Base-by-base conservation (phyloP, 2,329 filamentous ascomycete species). In the Xylaria sp. region DNA sequence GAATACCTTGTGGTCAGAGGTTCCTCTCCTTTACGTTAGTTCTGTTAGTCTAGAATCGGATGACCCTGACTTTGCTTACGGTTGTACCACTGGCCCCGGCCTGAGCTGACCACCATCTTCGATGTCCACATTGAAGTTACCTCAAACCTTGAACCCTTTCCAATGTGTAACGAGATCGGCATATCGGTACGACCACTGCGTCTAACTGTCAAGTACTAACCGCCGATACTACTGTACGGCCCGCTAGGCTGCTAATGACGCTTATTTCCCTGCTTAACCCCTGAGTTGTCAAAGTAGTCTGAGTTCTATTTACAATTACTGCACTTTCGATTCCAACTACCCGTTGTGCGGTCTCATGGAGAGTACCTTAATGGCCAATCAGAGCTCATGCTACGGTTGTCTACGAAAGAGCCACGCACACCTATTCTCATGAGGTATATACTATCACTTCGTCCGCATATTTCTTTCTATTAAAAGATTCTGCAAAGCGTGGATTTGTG, bases 101-200 rank as follows among this genome's bases (percentile, higher is more conserved):
- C 25, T 15, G 32, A 36, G 63, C 60, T 69, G 56, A 64, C 60
- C 56, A 61, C 56, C 64, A 55, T 50, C 55, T 25, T 8, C 23
- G 13, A 12, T 9, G 13, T n/a, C 28, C 23, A 46, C 50, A 28
- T 8, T 8, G 10, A 62, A 45, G 48, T 46, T 41, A 56, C 28
- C 25, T 63, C 30, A 10, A 34, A 15, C 59, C 15, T n/a, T n/a
- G 32, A 43, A 50, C 63, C 13, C 9, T 23, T 45, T 46, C 28
- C 12, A 10, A 43, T 32, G 63, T 63, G 63, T 63, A 57, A 69
- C 63, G 43, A 10, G 32, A 39, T 7, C 7, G 12, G n/a, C 59
- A 34, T 63, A 57, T 53, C 43, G 52, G 20, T 20, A 28, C 20
- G 5, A 4, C 20, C 9, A 23, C 15, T n/a, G 60, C 67, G 67